Evolutionary conservation across 2,329 filamentous ascomycete genomes (phyloP), one percentile per base, ranked within the genome.

Genomic region (Nemania sp.): DNA sequence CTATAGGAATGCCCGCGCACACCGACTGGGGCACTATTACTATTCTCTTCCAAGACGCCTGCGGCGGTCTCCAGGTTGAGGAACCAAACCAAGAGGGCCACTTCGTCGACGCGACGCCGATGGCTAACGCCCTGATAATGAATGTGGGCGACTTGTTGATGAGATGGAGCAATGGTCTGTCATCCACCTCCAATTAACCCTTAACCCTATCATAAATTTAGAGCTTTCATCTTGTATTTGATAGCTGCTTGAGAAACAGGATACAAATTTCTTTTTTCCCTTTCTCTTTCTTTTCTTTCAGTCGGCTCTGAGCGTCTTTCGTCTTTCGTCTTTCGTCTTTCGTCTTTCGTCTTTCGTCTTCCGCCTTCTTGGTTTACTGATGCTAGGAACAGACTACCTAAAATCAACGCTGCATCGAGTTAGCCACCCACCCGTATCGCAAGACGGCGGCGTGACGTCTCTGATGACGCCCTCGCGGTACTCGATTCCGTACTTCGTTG

Each of bases 401-500:
- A 79, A 77, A 64, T 85, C 83, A 13, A 84, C 81, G 2, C 76
- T 80, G 10, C 83, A 86, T 67, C 79, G 82, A 2, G 83, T 86
- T 2, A 77, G 75, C 1, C 65, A 80, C 3, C 81, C 81, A 13
- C 77, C 77, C 74, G 0, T 48, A 4, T 15, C 25, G 13, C n/a
- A 5, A 18, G 40, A 34, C 3, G 15, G n/a, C 15, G 34, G 46
- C 9, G 54, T 13, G 2, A 21, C 76, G 71, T 59, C 77, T 13
- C 69, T 75, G 3, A 79, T 83, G 75, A 83, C 81, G 2, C 73
- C 74, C 34, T 76, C 79, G 18, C 74, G 85, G 13, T 87, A 84
- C 63, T 87, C 84, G 9, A 87, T 87, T 54, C 83, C 84, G 0
- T 87, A 86, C 67, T 87, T 87, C 57, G 76, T 86, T 34, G 73